Conservation (phyloP, 352 stramenopile species). For the Phytophthora cryptogea region DNA sequence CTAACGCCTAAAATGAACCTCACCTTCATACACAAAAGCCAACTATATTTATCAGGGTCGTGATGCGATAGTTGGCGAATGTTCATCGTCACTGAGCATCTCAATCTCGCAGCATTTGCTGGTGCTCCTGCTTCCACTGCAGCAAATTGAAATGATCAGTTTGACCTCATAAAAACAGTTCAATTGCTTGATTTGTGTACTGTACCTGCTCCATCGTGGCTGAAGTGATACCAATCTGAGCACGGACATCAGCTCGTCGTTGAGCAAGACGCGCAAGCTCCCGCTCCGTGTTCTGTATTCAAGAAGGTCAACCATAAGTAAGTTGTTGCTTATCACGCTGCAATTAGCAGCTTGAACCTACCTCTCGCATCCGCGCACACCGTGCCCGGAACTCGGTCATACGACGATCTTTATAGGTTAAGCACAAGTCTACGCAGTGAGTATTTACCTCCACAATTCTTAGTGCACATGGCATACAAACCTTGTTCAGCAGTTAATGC, state of each 20-base stretch:
- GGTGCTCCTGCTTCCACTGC: conserved; percentile 42
- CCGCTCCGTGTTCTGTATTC: conserved; percentile 21
- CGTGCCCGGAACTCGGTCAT: conserved; percentile 27
- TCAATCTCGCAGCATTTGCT: conserved; percentile 34
- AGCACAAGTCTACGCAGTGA: neutral
- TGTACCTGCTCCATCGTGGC: conserved; percentile 35
- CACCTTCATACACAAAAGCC: neutral
- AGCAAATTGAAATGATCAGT: conserved; percentile 1
- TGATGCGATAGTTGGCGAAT: neutral
- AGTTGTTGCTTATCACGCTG: neutral
- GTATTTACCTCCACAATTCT: neutral
- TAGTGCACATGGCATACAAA: neutral
- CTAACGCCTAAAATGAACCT: neutral
- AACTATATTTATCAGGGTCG: conserved; percentile 33
- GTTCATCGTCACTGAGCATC: conserved; percentile 2
- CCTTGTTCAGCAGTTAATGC: conserved; percentile 13
- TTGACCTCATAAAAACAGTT: neutral
- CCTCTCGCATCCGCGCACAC: conserved; percentile 33
- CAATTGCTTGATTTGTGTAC: neutral
- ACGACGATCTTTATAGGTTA: conserved; percentile 17
- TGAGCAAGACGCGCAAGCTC: conserved; percentile 33
- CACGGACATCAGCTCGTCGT: conserved; percentile 19
- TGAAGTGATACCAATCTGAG: conserved; percentile 32
- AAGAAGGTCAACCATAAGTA: neutral
- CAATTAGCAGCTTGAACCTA: neutral